Conservation (phyloP, 2,329 filamentous ascomycete species). For the Aspergillus texensis region DNA sequence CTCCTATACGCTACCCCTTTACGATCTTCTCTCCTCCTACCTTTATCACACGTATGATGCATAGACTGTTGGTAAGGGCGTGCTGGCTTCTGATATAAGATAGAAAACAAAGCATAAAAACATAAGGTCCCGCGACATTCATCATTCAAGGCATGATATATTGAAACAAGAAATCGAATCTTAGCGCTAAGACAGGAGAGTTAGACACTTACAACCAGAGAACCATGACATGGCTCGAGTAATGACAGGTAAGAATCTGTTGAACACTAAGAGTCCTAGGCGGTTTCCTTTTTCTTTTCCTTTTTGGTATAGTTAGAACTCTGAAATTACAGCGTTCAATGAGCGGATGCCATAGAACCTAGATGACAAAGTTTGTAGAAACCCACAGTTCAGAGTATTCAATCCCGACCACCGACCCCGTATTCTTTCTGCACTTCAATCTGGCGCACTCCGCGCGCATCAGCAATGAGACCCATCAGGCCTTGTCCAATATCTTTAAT, state of each 20-base stretch:
- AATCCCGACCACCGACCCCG: conserved; percentile 43
- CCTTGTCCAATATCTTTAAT: conserved; percentile 69
- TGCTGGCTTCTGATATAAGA: neutral
- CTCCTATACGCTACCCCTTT: neutral
- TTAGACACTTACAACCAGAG: too few relatives aligned
- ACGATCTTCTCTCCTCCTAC: neutral
- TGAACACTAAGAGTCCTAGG: too few relatives aligned
- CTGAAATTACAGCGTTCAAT: neutral
- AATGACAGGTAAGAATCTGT: too few relatives aligned
- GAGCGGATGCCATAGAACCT: neutral
- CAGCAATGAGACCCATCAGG: conserved; percentile 68
- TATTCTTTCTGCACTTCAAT: conserved; percentile 45
- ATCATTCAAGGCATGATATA: neutral
- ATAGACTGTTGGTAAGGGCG: neutral
- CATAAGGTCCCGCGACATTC: neutral
- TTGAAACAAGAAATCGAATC: neutral
- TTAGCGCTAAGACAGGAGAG: neutral
- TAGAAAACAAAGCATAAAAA: neutral
- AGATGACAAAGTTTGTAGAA: neutral
- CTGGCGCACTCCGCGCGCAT: conserved; percentile 61
- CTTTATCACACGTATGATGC: neutral
- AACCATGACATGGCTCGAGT: too few relatives aligned
- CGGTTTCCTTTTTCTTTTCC: too few relatives aligned
- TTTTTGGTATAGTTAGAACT: too few relatives aligned
- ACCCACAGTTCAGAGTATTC: conserved; percentile 9